These are phyloP conservation scores for Silene uniflora DNA, from an alignment of 148 eudicot genomes.

Conservation along the genomic window DNA sequence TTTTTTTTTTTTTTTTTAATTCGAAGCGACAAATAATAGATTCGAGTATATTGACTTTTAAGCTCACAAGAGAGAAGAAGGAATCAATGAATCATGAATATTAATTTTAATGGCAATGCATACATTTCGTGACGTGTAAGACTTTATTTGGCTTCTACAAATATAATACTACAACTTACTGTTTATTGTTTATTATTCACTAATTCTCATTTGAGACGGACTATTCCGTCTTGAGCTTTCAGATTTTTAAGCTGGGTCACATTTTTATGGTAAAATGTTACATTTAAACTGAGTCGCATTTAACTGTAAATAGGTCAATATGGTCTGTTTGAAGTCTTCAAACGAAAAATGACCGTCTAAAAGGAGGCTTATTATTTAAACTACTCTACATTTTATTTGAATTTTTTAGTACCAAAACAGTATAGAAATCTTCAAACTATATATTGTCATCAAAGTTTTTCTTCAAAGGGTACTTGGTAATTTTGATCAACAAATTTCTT, in stretches of 20 bases:
- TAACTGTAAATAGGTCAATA: too few species aligned
- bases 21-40: constrained; percentile 2
- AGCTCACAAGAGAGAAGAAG: not conserved
- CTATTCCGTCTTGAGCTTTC: too few species aligned
- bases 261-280: too few species aligned
- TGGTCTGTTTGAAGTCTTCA: too few species aligned
- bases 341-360: too few species aligned
- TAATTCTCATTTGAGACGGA: too few species aligned
- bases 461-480: constrained; percentile 16
- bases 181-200: not conserved
- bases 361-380: too few species aligned
- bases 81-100: constrained; percentile 8
- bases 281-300: too few species aligned
- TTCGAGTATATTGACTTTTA: constrained; percentile 8
- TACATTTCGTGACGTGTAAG: constrained; percentile 37
- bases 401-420: constrained; percentile 8
- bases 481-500: constrained; percentile 24
- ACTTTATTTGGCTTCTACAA: constrained; percentile 11
- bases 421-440: not conserved
- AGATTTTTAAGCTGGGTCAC: too few species aligned
- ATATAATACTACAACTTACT: constrained; percentile 3
- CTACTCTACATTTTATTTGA: not conserved
- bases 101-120: constrained; percentile 11
- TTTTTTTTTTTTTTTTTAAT: not conserved
- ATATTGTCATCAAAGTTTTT: not conserved